A percentile compares a stretch with the other conserved stretches of the same genome.
phyloP scores from a whole-genome alignment of 2,329 filamentous ascomycete species.

The Paraphaeosphaeria minitans region DNA sequence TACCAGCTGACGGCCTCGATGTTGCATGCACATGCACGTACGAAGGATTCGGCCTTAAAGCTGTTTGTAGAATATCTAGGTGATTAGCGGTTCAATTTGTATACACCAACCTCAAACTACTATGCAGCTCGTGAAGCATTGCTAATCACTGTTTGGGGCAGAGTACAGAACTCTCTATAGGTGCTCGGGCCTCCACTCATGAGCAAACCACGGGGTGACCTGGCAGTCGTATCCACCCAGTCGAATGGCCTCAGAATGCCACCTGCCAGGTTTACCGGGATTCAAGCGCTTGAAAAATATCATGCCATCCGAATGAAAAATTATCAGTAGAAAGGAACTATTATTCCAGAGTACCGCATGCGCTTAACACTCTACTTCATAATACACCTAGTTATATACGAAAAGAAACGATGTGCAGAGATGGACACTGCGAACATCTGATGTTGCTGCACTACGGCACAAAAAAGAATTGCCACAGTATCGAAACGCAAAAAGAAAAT shows the following conservation, averaged over 20 bases:
- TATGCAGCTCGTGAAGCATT: background rate
- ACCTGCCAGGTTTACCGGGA: no score
- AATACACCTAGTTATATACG: background rate
- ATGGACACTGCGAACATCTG: no score
- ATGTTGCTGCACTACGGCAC: no score
- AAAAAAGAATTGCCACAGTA: no score
- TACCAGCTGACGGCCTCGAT: slow-evolving; percentile 1
- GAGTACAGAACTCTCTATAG: background rate
- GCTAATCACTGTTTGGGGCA: background rate
- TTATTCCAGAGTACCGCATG: background rate
- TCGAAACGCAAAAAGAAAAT: background rate
- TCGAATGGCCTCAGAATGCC: no score
- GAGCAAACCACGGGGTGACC: background rate
- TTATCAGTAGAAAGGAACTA: no score
- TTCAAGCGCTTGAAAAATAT: no score
- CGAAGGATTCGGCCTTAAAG: slow-evolving; percentile 6
- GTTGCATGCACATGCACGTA: slow-evolving; percentile 11
- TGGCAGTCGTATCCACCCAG: no score
- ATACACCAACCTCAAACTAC: slow-evolving; percentile 4
- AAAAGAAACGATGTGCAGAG: background rate
- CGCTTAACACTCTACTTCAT: no score
- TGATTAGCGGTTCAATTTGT: slow-evolving; percentile 20
- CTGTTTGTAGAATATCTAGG: slow-evolving; percentile 26
- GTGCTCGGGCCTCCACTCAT: background rate
- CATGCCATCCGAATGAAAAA: no score